Evolutionary conservation across 2,329 filamentous ascomycete genomes (phyloP), one percentile per base, ranked within the genome.

Genomic region (Sclerotinia subarctica): DNA sequence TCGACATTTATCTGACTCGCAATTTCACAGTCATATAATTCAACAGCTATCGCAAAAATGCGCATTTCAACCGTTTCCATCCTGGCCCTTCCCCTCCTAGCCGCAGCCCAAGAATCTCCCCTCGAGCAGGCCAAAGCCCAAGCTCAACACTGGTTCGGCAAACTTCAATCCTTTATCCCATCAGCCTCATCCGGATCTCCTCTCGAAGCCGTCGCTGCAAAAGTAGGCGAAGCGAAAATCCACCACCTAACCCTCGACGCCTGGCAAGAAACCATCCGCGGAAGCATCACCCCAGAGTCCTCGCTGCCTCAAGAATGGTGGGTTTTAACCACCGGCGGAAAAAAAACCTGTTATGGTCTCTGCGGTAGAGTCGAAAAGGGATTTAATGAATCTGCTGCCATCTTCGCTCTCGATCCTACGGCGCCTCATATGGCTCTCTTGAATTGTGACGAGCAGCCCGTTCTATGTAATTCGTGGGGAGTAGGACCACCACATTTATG

Each of bases 391-490:
- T 86, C 89, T 13, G 87, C 88, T 21, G 81, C 82, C 72, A 82
- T 89, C 75, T 86, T 93, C 75, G 84, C 89, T 46, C 79, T 82
- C 10, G 80, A 85, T 68, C 83, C 88, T 62, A 82, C 84, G 66
- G 81, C 87, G 63, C 91, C 91, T 58, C 86, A 91, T 77, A 84
- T 92, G 73, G 91, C 82, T 67, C 80, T 87, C 71, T 77, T 94
- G 74, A 87, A 93, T 82, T 94, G 91, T 80, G 91, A 94, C 70
- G 80, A 86, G 74, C 84, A 94, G 79, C 86, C 86, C 66, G 84
- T 93, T 65, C 86, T 94, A 44, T 94, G 91, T 85, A 90, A 91
- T 79, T 80, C 83, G 70, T 93, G 90, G 90, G 87, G 87, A 52
- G 83, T 87, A 70, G 85, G 83, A 70, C 83, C 89, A 52, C 88